phyloP scores from a whole-genome alignment of 306 rosid species.

The Lathyrus oleraceus region DNA sequence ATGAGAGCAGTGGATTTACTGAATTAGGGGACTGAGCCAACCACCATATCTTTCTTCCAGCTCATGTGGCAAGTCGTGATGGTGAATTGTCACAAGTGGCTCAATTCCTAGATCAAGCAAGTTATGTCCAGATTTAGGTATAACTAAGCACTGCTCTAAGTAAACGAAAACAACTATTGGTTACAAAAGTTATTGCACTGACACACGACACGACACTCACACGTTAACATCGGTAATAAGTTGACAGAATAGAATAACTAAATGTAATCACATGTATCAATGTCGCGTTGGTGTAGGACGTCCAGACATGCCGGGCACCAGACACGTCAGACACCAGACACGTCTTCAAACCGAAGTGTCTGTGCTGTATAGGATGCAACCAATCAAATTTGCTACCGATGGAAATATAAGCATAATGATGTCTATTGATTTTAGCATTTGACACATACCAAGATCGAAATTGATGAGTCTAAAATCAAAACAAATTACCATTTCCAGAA shows the following conservation, averaged over 20 bases:
- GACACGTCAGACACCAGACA: too few species aligned
- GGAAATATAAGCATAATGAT: too few species aligned
- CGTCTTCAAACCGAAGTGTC: too few species aligned
- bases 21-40: constrained; percentile 59
- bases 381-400: background rate
- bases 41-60: constrained; percentile 58
- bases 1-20: constrained; percentile 36
- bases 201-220: too few species aligned
- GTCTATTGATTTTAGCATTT: too few species aligned
- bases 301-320: too few species aligned
- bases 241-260: too few species aligned
- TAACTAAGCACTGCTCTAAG: background rate
- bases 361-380: background rate
- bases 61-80: constrained; percentile 56
- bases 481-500: background rate
- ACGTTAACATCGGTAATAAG: too few species aligned
- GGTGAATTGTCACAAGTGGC: constrained; percentile 62
- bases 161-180: background rate
- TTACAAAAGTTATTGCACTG: background rate
- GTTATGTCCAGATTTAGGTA: constrained; percentile 26
- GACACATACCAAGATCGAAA: background rate
- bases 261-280: too few species aligned
- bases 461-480: background rate
- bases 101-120: constrained; percentile 51
- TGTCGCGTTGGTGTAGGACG: too few species aligned